Conservation (phyloP, 768 basidiomycete species). For the Hypsizygus marmoreus region DNA sequence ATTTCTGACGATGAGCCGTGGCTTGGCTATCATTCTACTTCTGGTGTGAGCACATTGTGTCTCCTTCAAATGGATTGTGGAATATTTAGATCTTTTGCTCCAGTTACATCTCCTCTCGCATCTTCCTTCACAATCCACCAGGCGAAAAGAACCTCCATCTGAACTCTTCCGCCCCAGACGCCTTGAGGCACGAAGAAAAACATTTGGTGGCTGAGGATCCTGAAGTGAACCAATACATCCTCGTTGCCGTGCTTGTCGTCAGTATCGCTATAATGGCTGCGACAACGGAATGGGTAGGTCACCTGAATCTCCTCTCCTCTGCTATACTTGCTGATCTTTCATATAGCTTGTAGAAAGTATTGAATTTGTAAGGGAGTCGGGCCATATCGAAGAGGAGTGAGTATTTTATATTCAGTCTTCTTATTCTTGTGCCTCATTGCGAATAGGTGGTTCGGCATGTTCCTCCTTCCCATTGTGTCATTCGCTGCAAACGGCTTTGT, state of each 20-base stretch:
- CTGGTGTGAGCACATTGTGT: slow-evolving; percentile 45
- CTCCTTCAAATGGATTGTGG: not conserved
- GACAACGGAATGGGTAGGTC: slow-evolving; percentile 67
- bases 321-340: slow-evolving; percentile 38
- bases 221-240: slow-evolving; percentile 64
- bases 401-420: not conserved
- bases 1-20: slow-evolving; percentile 66
- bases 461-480: slow-evolving; percentile 71
- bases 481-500: slow-evolving; percentile 73
- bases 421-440: slow-evolving; percentile 2
- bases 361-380: slow-evolving; percentile 47
- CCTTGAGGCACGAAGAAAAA: slow-evolving; percentile 41
- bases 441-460: slow-evolving; percentile 69
- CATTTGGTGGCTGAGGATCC: slow-evolving; percentile 44
- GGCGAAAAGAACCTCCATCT: slow-evolving; percentile 51
- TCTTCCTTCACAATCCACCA: slow-evolving; percentile 73
- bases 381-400: slow-evolving; percentile 55
- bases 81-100: not conserved
- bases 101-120: slow-evolving; percentile 67
- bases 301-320: not conserved
- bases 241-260: slow-evolving; percentile 50
- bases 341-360: slow-evolving; percentile 65
- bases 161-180: slow-evolving; percentile 45
- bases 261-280: slow-evolving; percentile 64
- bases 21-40: slow-evolving; percentile 63